Conservation (phyloP, 108 stramenopile species). For the Nitzschia sp. region DNA sequence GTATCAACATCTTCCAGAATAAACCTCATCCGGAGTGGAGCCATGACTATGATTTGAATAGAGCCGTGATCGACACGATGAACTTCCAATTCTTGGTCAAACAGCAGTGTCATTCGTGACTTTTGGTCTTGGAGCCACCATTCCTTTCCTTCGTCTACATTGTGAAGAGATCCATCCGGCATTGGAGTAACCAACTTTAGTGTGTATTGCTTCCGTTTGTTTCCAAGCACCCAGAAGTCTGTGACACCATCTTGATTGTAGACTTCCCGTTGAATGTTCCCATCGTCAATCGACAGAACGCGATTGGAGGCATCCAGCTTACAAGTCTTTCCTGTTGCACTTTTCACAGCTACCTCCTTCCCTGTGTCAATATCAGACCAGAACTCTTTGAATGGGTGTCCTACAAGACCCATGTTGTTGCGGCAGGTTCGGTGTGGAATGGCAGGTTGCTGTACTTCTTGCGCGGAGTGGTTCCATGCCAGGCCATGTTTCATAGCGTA, state of each 20-base stretch:
- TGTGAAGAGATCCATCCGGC: background rate
- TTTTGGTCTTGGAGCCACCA: constrained; percentile 21
- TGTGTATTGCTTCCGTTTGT: background rate
- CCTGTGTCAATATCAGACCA: constrained; percentile 31
- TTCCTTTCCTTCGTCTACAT: constrained; percentile 7
- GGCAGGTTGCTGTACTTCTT: constrained; percentile 35
- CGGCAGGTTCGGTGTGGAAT: constrained; percentile 40
- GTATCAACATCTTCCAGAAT: constrained; percentile 60
- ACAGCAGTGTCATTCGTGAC: constrained; percentile 14
- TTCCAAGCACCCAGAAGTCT: constrained; percentile 26
- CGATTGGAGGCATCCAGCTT: constrained; percentile 10
- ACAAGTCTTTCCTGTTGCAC: constrained; percentile 16
- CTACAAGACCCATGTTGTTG: constrained; percentile 24
- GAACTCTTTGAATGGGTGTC: constrained; percentile 45
- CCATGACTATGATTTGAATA: background rate
- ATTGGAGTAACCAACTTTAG: constrained; percentile 22
- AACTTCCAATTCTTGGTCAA: constrained; percentile 5
- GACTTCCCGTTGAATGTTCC: constrained; percentile 22
- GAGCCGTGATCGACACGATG: background rate
- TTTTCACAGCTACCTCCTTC: background rate
- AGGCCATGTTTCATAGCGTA: constrained; percentile 63
- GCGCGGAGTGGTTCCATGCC: constrained; percentile 51
- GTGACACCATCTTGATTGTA: constrained; percentile 46
- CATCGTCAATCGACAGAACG: constrained; percentile 7
- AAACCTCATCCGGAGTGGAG: constrained; percentile 38